A percentile compares a stretch with the other conserved stretches of the same genome.
Evolutionary conservation across 148 eudicot genomes (phyloP).

Genomic region (Camellia sinensis): DNA sequence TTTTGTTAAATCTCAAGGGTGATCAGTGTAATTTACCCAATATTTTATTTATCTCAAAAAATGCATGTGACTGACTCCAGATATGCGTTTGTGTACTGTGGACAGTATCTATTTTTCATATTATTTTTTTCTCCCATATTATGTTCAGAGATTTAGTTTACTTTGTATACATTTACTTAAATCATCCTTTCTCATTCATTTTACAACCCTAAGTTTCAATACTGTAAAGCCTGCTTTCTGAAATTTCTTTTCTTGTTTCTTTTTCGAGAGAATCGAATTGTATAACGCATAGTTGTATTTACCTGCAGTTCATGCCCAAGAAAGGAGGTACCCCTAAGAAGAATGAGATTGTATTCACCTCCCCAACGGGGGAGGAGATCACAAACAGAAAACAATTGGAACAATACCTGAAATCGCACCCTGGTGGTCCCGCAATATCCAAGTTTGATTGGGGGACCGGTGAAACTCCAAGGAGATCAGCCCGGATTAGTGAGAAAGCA

Average conservation of each 20-base stretch:
- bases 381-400: constrained; percentile 64
- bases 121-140: background rate
- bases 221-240: background rate
- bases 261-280: background rate
- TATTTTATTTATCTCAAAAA: background rate
- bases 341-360: constrained; percentile 65
- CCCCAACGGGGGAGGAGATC: constrained; percentile 94
- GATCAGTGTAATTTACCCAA: no score
- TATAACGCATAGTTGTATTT: background rate
- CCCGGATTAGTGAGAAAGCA: constrained; percentile 75
- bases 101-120: no score
- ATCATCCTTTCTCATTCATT: background rate
- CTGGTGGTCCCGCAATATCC: constrained; percentile 63
- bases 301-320: constrained; percentile 65
- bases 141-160: background rate
- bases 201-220: background rate
- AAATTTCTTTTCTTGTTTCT: background rate
- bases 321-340: constrained; percentile 75
- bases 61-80: no score
- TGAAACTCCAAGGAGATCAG: constrained; percentile 84
- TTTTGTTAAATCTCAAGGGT: no score
- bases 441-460: constrained; percentile 93
- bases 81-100: no score
- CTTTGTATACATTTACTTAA: no score
- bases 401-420: constrained; percentile 83